A percentile compares a stretch with the other conserved stretches of the same genome.
These are phyloP conservation scores for Trichoderma breve DNA, from an alignment of 2,329 filamentous ascomycete genomes.

Conservation along the genomic window DNA sequence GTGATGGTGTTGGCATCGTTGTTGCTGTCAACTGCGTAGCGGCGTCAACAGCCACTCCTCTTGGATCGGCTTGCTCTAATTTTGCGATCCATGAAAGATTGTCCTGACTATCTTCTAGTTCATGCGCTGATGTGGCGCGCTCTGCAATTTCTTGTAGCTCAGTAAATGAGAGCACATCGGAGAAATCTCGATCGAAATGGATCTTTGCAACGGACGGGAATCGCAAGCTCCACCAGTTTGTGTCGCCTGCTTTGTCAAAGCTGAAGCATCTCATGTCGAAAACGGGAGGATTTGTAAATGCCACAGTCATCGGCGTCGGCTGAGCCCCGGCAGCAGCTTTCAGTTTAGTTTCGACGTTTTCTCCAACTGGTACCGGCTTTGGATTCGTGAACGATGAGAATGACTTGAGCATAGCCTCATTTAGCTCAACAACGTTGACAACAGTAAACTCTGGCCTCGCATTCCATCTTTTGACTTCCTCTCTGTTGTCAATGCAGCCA, in stretches of 20 bases:
- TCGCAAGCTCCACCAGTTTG: slow-evolving; percentile 69
- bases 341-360: slow-evolving; percentile 45
- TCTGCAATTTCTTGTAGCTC: slow-evolving; percentile 67
- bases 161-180: slow-evolving; percentile 65
- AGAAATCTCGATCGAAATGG: slow-evolving; percentile 70
- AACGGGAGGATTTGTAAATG: slow-evolving; percentile 70
- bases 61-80: slow-evolving; percentile 55
- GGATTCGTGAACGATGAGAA: slow-evolving; percentile 51
- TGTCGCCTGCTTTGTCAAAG: slow-evolving; percentile 70
- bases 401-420: slow-evolving; percentile 47
- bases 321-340: slow-evolving; percentile 46
- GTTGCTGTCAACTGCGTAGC: slow-evolving; percentile 46
- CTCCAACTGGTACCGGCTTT: slow-evolving; percentile 36
- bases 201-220: slow-evolving; percentile 77
- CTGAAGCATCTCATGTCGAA: slow-evolving; percentile 79
- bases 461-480: slow-evolving; percentile 51
- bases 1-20: slow-evolving; percentile 37
- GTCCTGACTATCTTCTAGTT: slow-evolving; percentile 58
- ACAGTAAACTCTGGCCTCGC: slow-evolving; percentile 62
- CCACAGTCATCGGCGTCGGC: slow-evolving; percentile 43
- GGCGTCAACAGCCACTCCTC: slow-evolving; percentile 42
- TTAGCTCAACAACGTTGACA: slow-evolving; percentile 62
- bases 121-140: slow-evolving; percentile 50
- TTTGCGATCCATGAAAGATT: slow-evolving; percentile 59
- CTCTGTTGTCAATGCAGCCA: slow-evolving; percentile 70